These are phyloP conservation scores for Ambrosia artemisiifolia DNA, from an alignment of 129 eudicot species.

Conservation along the genomic window DNA sequence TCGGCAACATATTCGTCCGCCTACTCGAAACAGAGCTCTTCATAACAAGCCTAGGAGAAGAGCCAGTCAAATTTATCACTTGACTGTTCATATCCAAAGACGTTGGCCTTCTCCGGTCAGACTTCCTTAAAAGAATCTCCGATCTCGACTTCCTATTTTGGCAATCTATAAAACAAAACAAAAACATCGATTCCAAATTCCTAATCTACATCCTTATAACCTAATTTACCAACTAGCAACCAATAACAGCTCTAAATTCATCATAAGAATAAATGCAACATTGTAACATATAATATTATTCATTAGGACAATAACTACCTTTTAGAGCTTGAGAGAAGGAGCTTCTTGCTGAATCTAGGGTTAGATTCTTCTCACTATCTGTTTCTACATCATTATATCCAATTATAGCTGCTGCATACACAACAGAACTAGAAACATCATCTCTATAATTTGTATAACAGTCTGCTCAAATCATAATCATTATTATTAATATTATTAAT, in stretches of 20 bases:
- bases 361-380: constrained; percentile 51
- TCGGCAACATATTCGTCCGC: constrained; percentile 54
- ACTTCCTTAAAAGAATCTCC: constrained; percentile 46
- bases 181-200: background rate
- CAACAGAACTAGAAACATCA: background rate
- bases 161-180: constrained; percentile 47
- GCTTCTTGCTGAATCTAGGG: constrained; percentile 77
- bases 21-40: constrained; percentile 44
- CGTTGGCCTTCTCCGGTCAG: constrained; percentile 66
- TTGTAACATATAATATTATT: background rate
- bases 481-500: background rate
- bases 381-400: constrained; percentile 52
- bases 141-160: constrained; percentile 74
- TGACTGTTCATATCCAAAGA: constrained; percentile 73
- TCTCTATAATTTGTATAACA: constrained; percentile 17
- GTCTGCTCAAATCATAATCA: background rate
- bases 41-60: constrained; percentile 76
- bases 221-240: constrained; percentile 21
- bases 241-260: constrained; percentile 28
- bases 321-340: constrained; percentile 91
- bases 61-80: constrained; percentile 35
- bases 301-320: constrained; percentile 40
- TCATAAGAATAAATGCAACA: background rate
- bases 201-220: constrained; percentile 11
- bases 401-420: constrained; percentile 33